These are phyloP conservation scores for Skeletonema menzelii DNA, from an alignment of 108 stramenopile species.

Conservation along the genomic window DNA sequence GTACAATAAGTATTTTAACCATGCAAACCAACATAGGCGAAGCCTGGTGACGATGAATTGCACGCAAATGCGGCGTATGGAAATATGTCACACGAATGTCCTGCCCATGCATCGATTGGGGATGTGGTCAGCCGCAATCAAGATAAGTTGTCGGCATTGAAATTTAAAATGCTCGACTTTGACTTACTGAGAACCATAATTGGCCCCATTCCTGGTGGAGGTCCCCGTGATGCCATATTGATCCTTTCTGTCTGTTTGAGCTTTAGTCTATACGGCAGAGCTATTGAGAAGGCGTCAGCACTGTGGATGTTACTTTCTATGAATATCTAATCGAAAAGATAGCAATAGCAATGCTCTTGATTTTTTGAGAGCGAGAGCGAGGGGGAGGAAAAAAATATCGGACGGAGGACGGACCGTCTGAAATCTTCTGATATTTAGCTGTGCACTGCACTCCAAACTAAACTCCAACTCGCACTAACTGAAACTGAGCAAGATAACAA, in stretches of 20 bases:
- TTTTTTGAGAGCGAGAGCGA: neutral
- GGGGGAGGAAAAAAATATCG: neutral
- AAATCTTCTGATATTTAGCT: no score
- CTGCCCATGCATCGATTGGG: no score
- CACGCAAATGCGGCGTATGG: neutral
- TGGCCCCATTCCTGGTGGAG: conserved; percentile 52
- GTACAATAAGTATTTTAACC: neutral
- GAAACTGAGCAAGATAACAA: no score
- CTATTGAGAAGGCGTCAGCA: neutral
- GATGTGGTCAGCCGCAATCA: neutral
- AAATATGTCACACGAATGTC: neutral
- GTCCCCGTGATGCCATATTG: conserved; percentile 29
- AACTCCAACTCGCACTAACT: no score
- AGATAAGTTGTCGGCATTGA: neutral
- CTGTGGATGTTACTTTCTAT: neutral
- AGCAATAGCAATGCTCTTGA: neutral
- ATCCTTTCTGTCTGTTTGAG: conserved; percentile 1
- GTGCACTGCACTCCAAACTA: no score
- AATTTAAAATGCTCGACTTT: neutral
- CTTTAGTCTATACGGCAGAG: neutral
- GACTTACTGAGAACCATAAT: conserved; percentile 93
- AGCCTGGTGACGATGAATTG: neutral
- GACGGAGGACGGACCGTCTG: no score
- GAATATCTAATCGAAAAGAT: neutral
- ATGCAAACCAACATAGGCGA: neutral